Conservation (phyloP, 2,329 filamentous ascomycete species). For the Scedosporium dehoogii region DNA sequence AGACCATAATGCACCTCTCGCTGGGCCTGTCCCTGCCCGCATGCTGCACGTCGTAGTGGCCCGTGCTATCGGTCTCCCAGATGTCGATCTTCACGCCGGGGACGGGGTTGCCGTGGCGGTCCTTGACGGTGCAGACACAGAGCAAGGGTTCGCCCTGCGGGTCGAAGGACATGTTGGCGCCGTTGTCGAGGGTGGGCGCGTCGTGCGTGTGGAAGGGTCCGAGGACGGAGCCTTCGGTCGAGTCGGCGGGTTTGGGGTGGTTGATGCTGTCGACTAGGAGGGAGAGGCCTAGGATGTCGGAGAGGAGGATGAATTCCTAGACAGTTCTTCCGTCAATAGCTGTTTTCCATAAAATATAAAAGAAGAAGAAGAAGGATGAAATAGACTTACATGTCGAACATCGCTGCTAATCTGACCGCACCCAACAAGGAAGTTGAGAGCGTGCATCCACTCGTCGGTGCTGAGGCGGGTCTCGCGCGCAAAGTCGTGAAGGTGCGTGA, state of each 20-base stretch:
- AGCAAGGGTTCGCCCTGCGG: conserved; percentile 55
- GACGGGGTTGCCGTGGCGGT: conserved; percentile 50
- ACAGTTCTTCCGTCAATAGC: neutral
- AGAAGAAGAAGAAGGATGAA: neutral
- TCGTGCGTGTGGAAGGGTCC: conserved; percentile 75
- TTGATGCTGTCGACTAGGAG: conserved; percentile 68
- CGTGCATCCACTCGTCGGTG: conserved; percentile 64
- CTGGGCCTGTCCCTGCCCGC: conserved; percentile 36
- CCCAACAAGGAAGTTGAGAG: conserved; percentile 56
- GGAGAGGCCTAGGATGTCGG: conserved; percentile 64
- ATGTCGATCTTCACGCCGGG: conserved; percentile 59
- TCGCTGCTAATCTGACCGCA: conserved; percentile 61
- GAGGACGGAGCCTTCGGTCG: conserved; percentile 68
- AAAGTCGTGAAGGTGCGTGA: conserved; percentile 67
- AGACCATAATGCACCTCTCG: conserved; percentile 19
- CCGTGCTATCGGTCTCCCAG: conserved; percentile 69
- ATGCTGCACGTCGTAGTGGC: conserved; percentile 69
- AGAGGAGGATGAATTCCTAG: conserved; percentile 66
- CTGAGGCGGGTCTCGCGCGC: conserved; percentile 64
- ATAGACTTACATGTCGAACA: conserved; percentile 47
- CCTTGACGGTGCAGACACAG: conserved; percentile 56
- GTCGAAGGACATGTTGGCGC: conserved; percentile 52
- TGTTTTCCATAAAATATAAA: neutral
- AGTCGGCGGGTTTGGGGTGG: conserved; percentile 58
- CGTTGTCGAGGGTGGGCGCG: conserved; percentile 41